phyloP scores from a whole-genome alignment of 345 rosid genomes.

The Eucalyptus regnans region DNA sequence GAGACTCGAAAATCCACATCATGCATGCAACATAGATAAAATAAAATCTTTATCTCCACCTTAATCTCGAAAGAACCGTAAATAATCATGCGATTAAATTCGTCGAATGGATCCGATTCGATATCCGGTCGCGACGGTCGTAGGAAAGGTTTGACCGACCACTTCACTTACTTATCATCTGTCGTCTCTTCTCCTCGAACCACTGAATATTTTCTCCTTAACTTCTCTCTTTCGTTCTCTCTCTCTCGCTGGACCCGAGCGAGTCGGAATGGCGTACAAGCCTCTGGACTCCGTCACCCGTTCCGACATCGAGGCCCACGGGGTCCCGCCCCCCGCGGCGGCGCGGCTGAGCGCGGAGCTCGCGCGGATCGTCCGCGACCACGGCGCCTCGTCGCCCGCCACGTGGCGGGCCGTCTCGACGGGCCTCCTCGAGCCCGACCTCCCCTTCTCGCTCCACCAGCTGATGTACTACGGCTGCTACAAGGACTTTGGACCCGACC shows the following conservation, averaged over 20 bases:
- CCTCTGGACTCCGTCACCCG: slow-evolving; percentile 33
- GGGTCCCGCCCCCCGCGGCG: slow-evolving; percentile 26
- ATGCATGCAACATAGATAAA: background rate
- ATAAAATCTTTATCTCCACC: background rate
- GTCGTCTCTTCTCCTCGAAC: background rate
- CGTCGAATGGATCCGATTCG: background rate
- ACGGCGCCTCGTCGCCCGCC: slow-evolving; percentile 31
- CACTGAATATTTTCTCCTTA: too few species aligned
- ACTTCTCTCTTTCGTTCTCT: background rate
- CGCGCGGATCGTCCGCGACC: slow-evolving; percentile 13
- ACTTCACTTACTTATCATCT: background rate
- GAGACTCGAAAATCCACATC: background rate
- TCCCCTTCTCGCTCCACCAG: slow-evolving; percentile 84
- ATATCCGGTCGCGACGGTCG: background rate
- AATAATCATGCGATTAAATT: background rate
- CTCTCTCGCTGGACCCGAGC: background rate
- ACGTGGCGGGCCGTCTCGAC: slow-evolving; percentile 49
- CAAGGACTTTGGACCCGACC: slow-evolving; percentile 71
- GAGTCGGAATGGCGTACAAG: slow-evolving; percentile 24
- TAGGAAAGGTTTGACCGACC: background rate
- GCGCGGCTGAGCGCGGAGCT: slow-evolving; percentile 27
- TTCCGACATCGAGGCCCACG: slow-evolving; percentile 52
- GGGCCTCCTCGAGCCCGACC: slow-evolving; percentile 45
- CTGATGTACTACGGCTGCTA: slow-evolving; percentile 81
- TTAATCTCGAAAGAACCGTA: background rate